Base-by-base conservation (phyloP, 495 filamentous ascomycete species). In the Lasiosphaeria miniovina region DNA sequence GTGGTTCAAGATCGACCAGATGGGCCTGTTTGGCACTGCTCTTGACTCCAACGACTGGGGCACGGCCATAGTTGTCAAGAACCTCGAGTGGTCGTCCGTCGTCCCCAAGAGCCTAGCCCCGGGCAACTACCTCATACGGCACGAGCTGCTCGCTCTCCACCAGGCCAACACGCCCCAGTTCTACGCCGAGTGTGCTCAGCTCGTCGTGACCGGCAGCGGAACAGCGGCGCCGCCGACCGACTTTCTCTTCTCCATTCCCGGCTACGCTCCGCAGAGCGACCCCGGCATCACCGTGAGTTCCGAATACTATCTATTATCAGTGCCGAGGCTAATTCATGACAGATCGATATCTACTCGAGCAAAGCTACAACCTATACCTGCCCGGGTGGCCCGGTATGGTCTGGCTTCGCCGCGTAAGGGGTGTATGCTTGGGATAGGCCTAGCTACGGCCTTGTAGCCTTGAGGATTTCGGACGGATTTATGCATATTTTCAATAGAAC, bases 1-100 rank as follows among this genome's bases (percentile, higher is more conserved):
- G 12, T 82, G 79, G 79, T 82, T 81, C 67, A 81, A 82, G 69
- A 79, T 81, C 51, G 74, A 80, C 57, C 67, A 80, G 63, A 65
- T 74, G 65, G 75, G 74, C 57, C 65, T 76, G 67, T 70, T 55
- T 57, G 32, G 52, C 33, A 48, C 54, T 6, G 48, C 54, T 24
- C 62, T 84, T 35, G 76, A 74, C 54, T 77, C 79, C 46, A 76
- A 71, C 48, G 68, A 72, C 71, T 84, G 82, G 82, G 82, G 77
- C 54, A 81, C 79, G 12, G 75, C 68, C 12, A 58, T 77, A 9
- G 65, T 84, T 17, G 67, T 70, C 55, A 72, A 76, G 62, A 78
- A 77, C 31, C 68, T 82, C 24, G 70, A 75, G 63, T 84, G 77
- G 78, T 76, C 77, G 35, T 72, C 70, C 68, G 67, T 17, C 15